Evolutionary conservation across 1,139 yeast genomes (phyloP), one percentile per base, ranked within the genome.

Genomic region (Hyphopichia wangnamkhiaoensis): DNA sequence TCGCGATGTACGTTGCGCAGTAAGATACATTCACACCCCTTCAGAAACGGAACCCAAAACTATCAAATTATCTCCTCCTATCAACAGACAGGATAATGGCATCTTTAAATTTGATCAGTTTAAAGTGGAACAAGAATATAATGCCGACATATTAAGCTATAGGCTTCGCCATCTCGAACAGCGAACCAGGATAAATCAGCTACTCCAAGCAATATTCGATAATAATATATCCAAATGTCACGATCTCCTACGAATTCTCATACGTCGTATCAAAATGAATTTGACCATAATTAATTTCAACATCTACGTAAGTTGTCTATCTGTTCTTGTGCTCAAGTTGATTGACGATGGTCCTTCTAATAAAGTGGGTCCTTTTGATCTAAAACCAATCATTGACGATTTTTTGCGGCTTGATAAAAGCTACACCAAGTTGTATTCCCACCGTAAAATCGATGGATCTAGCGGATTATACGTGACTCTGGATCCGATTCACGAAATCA

Each of bases 361-460:
- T 13, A 17, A 15, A 3, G 8, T 16, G 6, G 7, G 17, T 16
- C 10, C 17, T n/a, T 23, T 24, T 6, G 29, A 32, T 10, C 9
- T 32, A 14, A 16, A 24, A 24, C 29, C 35, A 14, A 23, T 32
- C 3, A 21, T 32, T 6, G 26, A 13, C 6, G 35, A 32, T 24
- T 32, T 23, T 14, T 12, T 32, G 5, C 18, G 13, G 6, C 24
- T 32, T 15, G 7, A 16, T 9, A 25, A 25, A 5, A 25, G 13
- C n/a, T 9, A n/a, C 14, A 9, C 14, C n/a, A n/a, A 6, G 8
- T 9, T 9, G n/a, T 9, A 8, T 14, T 25, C 28, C 8, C 8
- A 5, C n/a, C 14, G 10, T 9, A 8, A 25, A 25, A 25, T 25
- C n/a, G 28, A 25, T n/a, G 24, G 24, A 7, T 7, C 7, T 10